Evolutionary conservation across 495 filamentous ascomycete genomes (phyloP), one percentile per base, ranked within the genome.

Genomic region (Penicillium bialowiezense): DNA sequence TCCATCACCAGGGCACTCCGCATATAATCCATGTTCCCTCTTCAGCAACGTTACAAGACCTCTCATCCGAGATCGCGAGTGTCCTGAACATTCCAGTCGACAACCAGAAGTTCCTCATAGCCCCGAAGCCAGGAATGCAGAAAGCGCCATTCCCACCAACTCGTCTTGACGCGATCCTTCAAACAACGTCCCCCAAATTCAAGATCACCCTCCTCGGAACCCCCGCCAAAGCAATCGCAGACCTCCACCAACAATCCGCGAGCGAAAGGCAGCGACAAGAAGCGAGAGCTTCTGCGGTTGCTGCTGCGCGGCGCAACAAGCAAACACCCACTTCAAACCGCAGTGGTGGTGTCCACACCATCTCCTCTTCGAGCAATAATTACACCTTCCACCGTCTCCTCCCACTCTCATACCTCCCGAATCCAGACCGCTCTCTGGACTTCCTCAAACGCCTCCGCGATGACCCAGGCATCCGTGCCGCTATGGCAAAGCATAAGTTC

Each of bases 401-500:
- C 13, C 88, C 90, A 2, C 84, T 97, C 1, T 67, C 81, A 0
- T 83, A 95, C 70, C 86, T 98, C 0, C 90, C 91, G 0, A 72
- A 85, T 54, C 83, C 91, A 0, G 63, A 78, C 7, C 80, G 80
- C 42, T 84, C 81, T 9, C 77, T 82, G 2, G 60, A 72, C n/a
- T 93, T 90, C 67, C 83, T 98, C 24, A 73, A 86, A 56, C 82
- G 88, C 0, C 77, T 98, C 5, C 80, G 81, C 53, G 76, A 81
- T 47, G 93, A 98, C 74, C 83, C 90, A 0, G 93, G 93, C 32
- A 93, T 98, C 70, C 81, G 81, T 48, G 69, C 83, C 19, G 77
- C 83, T 13, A 98, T 98, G 93, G 68, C 76, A 8, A 81, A 81
- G 47, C 90, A 96, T 72, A 79, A 82, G 36, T 96, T 93, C 74